phyloP scores from a whole-genome alignment of 768 basidiomycete species.

The Amanita pallidorosea region DNA sequence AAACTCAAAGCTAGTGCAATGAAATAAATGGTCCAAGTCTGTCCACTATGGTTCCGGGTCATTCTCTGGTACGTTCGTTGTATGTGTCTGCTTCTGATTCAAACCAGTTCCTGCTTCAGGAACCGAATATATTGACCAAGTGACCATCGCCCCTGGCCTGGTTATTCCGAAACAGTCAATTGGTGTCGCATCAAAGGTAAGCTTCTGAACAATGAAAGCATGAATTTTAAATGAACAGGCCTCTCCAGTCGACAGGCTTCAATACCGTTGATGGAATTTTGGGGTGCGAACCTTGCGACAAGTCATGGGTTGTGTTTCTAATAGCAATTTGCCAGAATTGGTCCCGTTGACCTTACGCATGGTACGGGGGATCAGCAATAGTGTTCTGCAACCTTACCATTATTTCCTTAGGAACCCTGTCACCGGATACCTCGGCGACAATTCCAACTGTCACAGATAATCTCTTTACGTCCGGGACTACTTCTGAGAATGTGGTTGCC shows the following conservation, averaged over 20 bases:
- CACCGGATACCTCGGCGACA: slow-evolving; percentile 13
- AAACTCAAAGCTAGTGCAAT: background rate
- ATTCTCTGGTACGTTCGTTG: slow-evolving; percentile 34
- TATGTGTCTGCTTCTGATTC: background rate
- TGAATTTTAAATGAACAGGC: no score
- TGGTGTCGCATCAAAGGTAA: slow-evolving; percentile 40
- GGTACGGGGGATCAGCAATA: slow-evolving; percentile 16
- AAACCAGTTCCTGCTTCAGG: slow-evolving; percentile 11
- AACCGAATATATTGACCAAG: slow-evolving; percentile 39
- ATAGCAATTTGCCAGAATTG: slow-evolving; percentile 32
- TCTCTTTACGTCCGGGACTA: slow-evolving; percentile 27
- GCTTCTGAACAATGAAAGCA: background rate
- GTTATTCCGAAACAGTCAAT: slow-evolving; percentile 44
- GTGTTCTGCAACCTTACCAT: background rate
- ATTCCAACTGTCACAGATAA: slow-evolving; percentile 54
- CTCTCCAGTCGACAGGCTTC: slow-evolving; percentile 35
- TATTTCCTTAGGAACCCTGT: slow-evolving; percentile 19
- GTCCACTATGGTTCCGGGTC: slow-evolving; percentile 52
- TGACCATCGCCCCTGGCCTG: slow-evolving; percentile 38
- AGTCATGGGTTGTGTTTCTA: background rate
- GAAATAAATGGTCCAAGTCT: slow-evolving; percentile 18
- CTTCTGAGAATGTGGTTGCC: slow-evolving; percentile 29
- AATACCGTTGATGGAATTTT: slow-evolving; percentile 50
- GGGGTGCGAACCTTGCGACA: slow-evolving; percentile 29
- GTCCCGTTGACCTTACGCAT: slow-evolving; percentile 45